Evolutionary conservation across 192 early-diverging fungal genomes (phyloP).

Genomic region (Phycomyces blakesleeanus): DNA sequence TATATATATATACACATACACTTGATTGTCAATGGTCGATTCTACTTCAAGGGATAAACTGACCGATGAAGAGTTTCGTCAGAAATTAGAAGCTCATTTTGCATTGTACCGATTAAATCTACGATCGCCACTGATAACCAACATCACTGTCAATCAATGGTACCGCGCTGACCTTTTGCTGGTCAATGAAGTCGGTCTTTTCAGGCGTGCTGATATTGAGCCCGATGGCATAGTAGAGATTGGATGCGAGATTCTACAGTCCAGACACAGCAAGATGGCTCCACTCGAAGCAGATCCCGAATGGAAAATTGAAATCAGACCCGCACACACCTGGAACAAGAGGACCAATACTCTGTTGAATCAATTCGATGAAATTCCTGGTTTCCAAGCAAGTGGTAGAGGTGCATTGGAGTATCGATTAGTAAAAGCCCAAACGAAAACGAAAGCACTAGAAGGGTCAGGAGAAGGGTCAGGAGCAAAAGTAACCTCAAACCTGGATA

Average conservation of each 20-base stretch:
- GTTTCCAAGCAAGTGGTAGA: conserved; percentile 19
- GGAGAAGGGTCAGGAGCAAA: no score
- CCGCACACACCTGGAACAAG: background rate
- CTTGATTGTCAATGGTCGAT: background rate
- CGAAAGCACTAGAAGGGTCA: no score
- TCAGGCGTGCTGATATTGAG: conserved; percentile 20
- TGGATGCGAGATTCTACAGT: conserved; percentile 12
- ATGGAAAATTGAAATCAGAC: conserved; percentile 16
- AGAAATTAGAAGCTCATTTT: conserved; percentile 28
- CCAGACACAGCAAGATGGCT: background rate
- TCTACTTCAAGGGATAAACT: background rate
- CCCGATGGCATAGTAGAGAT: conserved; percentile 20
- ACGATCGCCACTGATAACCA: conserved; percentile 14
- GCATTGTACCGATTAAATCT: conserved; percentile 26
- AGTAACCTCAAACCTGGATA: no score
- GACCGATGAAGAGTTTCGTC: conserved; percentile 28
- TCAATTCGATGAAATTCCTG: conserved; percentile 4
- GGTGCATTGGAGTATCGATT: conserved; percentile 29
- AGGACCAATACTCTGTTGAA: background rate
- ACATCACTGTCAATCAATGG: conserved; percentile 17
- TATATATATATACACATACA: no score
- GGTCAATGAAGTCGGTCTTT: conserved; percentile 35
- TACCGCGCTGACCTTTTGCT: conserved; percentile 29
- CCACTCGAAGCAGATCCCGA: conserved; percentile 3
- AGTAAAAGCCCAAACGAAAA: no score